These are phyloP conservation scores for Phlebiopsis gigantea DNA, from an alignment of 768 basidiomycete genomes.

Conservation along the genomic window DNA sequence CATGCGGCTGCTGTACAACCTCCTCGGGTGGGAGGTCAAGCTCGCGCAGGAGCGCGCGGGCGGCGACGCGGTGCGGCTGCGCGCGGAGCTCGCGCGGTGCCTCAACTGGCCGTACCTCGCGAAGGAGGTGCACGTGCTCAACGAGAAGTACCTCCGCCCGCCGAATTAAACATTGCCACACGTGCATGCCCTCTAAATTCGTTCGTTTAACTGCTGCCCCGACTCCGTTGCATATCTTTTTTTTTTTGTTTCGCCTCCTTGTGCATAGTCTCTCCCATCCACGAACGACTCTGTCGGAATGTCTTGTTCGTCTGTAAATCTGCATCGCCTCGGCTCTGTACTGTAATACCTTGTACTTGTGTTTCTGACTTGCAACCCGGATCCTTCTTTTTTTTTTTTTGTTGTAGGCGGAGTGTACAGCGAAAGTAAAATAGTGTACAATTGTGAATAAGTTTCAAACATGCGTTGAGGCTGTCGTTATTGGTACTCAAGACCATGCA, in stretches of 20 bases:
- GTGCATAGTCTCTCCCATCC: no score
- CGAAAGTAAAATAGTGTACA: no score
- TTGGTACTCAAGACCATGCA: no score
- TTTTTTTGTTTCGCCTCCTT: background rate
- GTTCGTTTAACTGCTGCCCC: background rate
- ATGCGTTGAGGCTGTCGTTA: no score
- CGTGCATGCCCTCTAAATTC: background rate
- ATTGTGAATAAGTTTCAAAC: no score
- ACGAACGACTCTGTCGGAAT: no score
- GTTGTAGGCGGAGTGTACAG: no score
- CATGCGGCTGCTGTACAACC: slow-evolving; percentile 90
- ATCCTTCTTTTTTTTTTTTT: no score
- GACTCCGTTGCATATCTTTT: background rate
- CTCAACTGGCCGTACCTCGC: slow-evolving; percentile 83
- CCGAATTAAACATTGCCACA: background rate
- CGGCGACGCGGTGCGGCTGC: slow-evolving; percentile 39
- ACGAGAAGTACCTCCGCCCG: slow-evolving; percentile 69
- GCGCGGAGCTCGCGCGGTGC: slow-evolving; percentile 58
- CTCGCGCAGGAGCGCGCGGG: slow-evolving; percentile 74
- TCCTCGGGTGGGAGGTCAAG: slow-evolving; percentile 92
- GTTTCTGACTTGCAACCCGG: no score
- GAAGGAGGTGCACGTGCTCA: slow-evolving; percentile 78
- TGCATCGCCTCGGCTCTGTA: no score
- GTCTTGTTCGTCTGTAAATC: no score
- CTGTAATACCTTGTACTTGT: background rate